Evolutionary conservation across 2,329 filamentous ascomycete genomes (phyloP).

Genomic region (Neobulgaria alba): DNA sequence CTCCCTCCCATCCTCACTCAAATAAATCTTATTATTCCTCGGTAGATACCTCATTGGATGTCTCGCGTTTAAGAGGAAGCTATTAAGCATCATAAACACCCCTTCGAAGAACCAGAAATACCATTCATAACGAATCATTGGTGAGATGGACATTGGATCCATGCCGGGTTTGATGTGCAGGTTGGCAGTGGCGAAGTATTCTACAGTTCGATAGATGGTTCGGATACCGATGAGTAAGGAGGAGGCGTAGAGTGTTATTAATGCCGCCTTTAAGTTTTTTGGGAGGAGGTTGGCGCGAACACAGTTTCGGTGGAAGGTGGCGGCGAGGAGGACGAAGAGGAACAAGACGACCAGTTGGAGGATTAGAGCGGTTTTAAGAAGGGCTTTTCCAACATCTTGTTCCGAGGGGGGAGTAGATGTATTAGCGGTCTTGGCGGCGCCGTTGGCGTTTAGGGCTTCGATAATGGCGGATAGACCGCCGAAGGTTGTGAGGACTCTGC

Average conservation of each 20-base stretch:
- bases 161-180: constrained; percentile 30
- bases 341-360: constrained; percentile 46
- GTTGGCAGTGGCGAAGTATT: constrained; percentile 44
- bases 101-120: constrained; percentile 53
- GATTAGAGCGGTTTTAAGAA: constrained; percentile 43
- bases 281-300: constrained; percentile 26
- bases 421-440: constrained; percentile 41
- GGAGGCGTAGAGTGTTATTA: constrained; percentile 44
- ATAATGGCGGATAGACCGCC: constrained; percentile 38
- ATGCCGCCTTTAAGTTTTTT: constrained; percentile 21
- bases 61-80: constrained; percentile 39
- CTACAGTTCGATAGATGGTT: constrained; percentile 50
- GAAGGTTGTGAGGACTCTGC: constrained; percentile 38
- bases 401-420: constrained; percentile 31
- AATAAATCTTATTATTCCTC: constrained; percentile 38
- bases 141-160: constrained; percentile 31
- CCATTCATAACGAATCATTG: constrained; percentile 47
- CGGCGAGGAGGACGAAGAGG: constrained; percentile 41
- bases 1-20: constrained; percentile 40
- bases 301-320: constrained; percentile 40
- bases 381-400: constrained; percentile 35
- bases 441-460: constrained; percentile 40
- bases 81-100: constrained; percentile 43
- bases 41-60: constrained; percentile 46
- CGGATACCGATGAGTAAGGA: constrained; percentile 41